Evolutionary conservation across 495 filamentous ascomycete genomes (phyloP).

Genomic region (Podospora bellae-mahoneyi): DNA sequence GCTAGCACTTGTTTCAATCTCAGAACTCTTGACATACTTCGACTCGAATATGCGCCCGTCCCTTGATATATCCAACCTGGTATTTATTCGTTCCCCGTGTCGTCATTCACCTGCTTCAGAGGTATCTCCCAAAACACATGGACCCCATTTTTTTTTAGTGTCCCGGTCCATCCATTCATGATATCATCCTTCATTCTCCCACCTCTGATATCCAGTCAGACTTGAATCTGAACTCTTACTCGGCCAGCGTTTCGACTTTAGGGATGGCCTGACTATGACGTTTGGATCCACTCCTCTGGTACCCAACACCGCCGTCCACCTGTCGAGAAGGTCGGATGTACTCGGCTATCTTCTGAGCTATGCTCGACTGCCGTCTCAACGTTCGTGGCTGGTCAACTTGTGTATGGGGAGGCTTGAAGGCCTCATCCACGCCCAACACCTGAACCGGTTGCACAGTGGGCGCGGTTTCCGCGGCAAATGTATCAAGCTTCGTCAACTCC

Average conservation of each 20-base stretch:
- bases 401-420: neutral
- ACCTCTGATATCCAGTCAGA: neutral
- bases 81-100: neutral
- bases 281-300: neutral
- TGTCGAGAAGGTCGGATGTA: conserved; percentile 31
- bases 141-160: neutral
- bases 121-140: neutral
- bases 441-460: neutral
- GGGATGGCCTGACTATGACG: neutral
- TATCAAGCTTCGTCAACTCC: neutral
- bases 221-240: neutral
- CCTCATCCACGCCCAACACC: conserved; percentile 9
- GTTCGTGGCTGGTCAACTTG: conserved; percentile 14
- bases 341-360: conserved; percentile 28
- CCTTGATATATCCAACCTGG: neutral
- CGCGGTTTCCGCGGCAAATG: too few relatives aligned
- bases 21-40: neutral
- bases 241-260: conserved; percentile 8
- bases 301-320: neutral
- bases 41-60: neutral
- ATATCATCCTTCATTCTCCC: neutral
- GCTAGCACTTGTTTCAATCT: neutral
- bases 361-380: conserved; percentile 28
- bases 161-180: neutral
- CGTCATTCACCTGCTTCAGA: neutral